Evolutionary conservation across 495 filamentous ascomycete genomes (phyloP).

Genomic region (Daldinia concentrica): DNA sequence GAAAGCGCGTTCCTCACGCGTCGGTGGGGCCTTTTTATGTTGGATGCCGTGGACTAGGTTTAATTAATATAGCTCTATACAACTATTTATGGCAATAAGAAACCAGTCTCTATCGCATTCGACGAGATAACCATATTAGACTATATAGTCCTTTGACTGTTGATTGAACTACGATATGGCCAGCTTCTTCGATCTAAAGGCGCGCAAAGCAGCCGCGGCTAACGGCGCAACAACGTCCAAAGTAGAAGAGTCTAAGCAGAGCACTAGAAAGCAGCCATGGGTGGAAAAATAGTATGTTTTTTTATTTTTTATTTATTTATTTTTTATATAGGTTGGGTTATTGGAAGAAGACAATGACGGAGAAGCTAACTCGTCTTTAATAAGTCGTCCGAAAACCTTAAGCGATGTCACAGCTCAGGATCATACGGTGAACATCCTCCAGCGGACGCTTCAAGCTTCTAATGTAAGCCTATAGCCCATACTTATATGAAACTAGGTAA

Average conservation of each 20-base stretch:
- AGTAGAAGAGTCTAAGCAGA: slow-evolving; percentile 64
- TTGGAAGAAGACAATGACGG: neutral
- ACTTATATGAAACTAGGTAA: neutral
- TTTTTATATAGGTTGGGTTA: neutral
- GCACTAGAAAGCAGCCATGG: slow-evolving; percentile 83
- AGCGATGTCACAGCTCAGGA: slow-evolving; percentile 97
- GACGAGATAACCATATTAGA: neutral
- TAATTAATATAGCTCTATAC: slow-evolving; percentile 3
- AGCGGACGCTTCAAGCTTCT: slow-evolving; percentile 90
- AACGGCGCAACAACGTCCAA: slow-evolving; percentile 61
- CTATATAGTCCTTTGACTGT: neutral
- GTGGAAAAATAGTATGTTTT: slow-evolving; percentile 96
- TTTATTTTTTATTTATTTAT: too few relatives aligned
- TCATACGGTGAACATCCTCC: slow-evolving; percentile 92
- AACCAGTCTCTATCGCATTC: neutral
- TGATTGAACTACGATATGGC: slow-evolving; percentile 61
- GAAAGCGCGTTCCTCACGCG: slow-evolving; percentile 40
- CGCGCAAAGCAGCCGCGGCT: slow-evolving; percentile 82
- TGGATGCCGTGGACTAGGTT: neutral
- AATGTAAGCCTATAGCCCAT: slow-evolving; percentile 66
- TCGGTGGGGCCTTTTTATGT: slow-evolving; percentile 11
- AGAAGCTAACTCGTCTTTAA: slow-evolving; percentile 30
- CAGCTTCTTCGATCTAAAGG: slow-evolving; percentile 95
- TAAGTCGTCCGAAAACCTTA: slow-evolving; percentile 89
- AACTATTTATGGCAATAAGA: slow-evolving; percentile 5